Base-by-base conservation (phyloP, 139 green algal species). In the Auxenochlorella protothecoides region DNA sequence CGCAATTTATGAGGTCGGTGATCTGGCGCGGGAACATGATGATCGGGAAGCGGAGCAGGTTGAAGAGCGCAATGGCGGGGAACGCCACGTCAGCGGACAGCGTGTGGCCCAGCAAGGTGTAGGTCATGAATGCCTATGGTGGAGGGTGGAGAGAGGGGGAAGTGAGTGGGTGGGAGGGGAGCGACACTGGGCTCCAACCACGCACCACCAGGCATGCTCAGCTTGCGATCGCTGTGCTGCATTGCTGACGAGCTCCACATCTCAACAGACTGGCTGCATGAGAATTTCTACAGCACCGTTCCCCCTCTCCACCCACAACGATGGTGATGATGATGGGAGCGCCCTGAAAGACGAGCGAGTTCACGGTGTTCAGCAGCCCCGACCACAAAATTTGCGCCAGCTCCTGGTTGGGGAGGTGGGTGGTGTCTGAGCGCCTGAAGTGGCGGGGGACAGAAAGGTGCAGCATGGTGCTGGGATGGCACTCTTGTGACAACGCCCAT, bases 1-100 rank as follows among this genome's bases (percentile, higher is more conserved):
- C 78, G 12, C 77, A 87, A 63, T 89, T 85, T 76, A 96, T 89
- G 27, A 93, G 70, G 83, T 89, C 91, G 59, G 81, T 89, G 71
- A 92, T 83, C 81, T 91, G 85, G 51, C 65, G 74, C 6, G 59
- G 65, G 44, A 76, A 79, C 71, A 72, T 72, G 55, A 89, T 85
- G 56, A 93, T 81, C 12, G 89, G 89, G 78, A 96, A 96, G 59
- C 90, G 81, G 55, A 96, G 85, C 69, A 95, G 77, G 79, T 95
- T 91, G 81, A 96, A 95, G 10, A 93, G 80, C 12, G 89, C 80
- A 63, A 96, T 77, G 0, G 88, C 85, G 13, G 89, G 85, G 81
- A 96, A 96, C 53, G 90, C 90, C 7, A 93, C 85, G 3, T 78
- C 75, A 6, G 90, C 88, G 7, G 88, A 92, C 9, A 95, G 75